These are phyloP conservation scores for Sphaerulina musiva DNA, from an alignment of 2,329 filamentous ascomycete species.

Conservation along the genomic window DNA sequence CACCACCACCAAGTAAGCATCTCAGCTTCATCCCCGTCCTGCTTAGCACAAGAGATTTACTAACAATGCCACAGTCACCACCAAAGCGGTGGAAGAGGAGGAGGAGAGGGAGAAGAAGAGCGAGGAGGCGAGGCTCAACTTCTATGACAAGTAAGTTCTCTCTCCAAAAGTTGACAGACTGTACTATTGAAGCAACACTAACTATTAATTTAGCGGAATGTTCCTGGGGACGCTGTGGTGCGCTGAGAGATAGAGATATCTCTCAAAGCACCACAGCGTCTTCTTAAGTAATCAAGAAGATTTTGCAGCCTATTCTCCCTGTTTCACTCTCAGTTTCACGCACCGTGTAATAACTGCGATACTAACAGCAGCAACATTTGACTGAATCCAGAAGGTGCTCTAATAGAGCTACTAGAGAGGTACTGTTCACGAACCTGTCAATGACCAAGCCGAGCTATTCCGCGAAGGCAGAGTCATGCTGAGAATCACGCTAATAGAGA, in stretches of 20 bases:
- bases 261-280: not conserved
- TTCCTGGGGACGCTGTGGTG: too few relatives aligned
- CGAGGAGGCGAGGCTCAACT: not conserved
- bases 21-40: not conserved
- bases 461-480: too few relatives aligned
- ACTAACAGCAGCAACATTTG: not conserved
- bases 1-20: not conserved
- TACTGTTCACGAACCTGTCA: too few relatives aligned
- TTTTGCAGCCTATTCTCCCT: not conserved
- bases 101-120: not conserved
- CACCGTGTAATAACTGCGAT: not conserved
- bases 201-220: not conserved
- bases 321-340: not conserved
- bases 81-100: slow-evolving; percentile 2
- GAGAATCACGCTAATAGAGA: too few relatives aligned
- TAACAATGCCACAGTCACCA: slow-evolving; percentile 2
- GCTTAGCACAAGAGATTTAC: not conserved
- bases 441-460: too few relatives aligned
- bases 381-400: not conserved
- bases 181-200: not conserved
- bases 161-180: not conserved
- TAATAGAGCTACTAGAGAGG: too few relatives aligned
- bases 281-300: not conserved
- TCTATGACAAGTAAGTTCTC: not conserved
- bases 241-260: too few relatives aligned